Evolutionary conservation across 306 rosid genomes (phyloP).

Genomic region (Heteromeles arbutifolia): DNA sequence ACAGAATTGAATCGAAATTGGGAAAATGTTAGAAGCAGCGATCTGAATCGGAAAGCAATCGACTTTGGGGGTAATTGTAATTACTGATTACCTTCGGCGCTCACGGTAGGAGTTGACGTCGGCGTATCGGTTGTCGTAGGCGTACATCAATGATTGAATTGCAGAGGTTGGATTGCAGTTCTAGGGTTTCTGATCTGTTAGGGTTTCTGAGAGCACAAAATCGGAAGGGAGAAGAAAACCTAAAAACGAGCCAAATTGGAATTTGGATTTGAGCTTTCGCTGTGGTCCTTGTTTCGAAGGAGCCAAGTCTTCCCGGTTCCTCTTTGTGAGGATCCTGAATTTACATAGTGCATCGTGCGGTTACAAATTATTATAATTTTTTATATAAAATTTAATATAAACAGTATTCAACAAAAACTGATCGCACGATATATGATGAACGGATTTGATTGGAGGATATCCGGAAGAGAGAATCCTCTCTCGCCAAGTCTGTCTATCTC

Average conservation of each 20-base stretch:
- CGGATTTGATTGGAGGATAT: no score
- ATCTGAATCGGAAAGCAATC: not conserved
- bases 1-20: not conserved
- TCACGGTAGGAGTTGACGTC: slow-evolving; percentile 69
- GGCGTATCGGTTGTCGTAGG: slow-evolving; percentile 51
- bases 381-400: no score
- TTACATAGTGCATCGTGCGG: no score
- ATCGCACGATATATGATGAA: no score
- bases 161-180: not conserved
- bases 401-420: no score
- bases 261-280: not conserved
- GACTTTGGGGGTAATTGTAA: not conserved
- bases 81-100: slow-evolving; percentile 57
- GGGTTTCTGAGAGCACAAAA: not conserved
- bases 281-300: not conserved
- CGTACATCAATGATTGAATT: slow-evolving; percentile 29
- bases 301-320: no score
- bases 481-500: no score
- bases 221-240: not conserved
- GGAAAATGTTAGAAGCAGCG: not conserved
- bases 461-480: no score
- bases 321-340: no score
- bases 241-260: not conserved
- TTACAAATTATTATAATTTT: no score
- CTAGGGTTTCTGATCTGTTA: not conserved